phyloP scores from a whole-genome alignment of 257 asterid genomes.

The Nicotiana sylvestris region DNA sequence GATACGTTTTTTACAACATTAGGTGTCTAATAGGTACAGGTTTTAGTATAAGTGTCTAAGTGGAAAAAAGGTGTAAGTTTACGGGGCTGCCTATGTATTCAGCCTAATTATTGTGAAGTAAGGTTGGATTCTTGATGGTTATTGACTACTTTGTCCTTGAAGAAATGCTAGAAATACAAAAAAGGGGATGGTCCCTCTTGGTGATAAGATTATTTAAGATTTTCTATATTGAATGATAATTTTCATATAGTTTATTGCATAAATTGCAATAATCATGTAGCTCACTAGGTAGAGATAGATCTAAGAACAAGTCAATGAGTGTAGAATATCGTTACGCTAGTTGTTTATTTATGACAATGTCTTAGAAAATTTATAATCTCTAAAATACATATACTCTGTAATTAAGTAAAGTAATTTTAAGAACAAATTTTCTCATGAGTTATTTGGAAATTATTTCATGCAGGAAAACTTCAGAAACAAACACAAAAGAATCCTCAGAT shows the following conservation, averaged over 20 bases:
- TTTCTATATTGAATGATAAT: conserved; percentile 1
- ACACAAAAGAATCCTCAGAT: conserved; percentile 24
- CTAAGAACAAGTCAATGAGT: not conserved
- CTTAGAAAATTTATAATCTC: no score
- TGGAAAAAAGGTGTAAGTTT: no score
- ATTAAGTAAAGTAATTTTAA: not conserved
- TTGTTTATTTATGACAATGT: not conserved
- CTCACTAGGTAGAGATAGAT: not conserved
- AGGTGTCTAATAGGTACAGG: no score
- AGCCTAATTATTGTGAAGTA: not conserved
- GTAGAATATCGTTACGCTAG: not conserved
- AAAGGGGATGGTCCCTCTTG: not conserved
- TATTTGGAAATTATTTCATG: not conserved
- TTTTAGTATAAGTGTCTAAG: no score
- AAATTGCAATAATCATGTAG: not conserved
- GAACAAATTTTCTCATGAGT: not conserved
- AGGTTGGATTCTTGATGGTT: not conserved
- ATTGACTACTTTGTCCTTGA: conserved; percentile 1
- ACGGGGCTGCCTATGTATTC: no score
- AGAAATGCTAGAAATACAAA: not conserved
- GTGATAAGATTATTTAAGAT: not conserved
- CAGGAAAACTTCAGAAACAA: conserved; percentile 48
- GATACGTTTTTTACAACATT: no score
- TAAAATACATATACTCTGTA: not conserved
- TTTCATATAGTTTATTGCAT: not conserved